Base-by-base conservation (phyloP, 345 rosid species). In the Heritiera fomes region DNA sequence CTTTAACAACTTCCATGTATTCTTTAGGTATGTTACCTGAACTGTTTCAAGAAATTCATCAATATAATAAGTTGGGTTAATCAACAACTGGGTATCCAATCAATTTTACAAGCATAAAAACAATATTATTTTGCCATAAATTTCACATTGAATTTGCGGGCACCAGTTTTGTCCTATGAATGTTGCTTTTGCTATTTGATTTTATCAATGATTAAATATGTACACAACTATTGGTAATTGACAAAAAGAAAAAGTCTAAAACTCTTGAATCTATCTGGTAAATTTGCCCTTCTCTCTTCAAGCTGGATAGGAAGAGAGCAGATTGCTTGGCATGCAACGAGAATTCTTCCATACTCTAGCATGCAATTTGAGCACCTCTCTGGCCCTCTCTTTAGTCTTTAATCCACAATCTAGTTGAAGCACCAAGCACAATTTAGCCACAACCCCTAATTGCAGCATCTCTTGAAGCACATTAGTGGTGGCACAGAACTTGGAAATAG, bases 371-470 rank as follows among this genome's bases (percentile, higher is more conserved):
- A 94, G 89, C 52, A 90, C 76, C 77, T 94, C 91, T 70, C 72
- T 84, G 2, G 94, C 97, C 80, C 87, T 93, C 45, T 89, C 93
- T 77, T 85, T 85, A 34, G 85, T 89, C 84, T 78, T 87, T 58
- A 66, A 80, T 30, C 82, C 82, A 73, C 90, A 77, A 8, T 81
- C 91, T 11, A 88, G 81, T 81, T 90, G 95, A 62, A 91, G 71
- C 73, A 94, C 86, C 84, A 91, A 75, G 67, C 91, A 91, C 74
- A 95, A 75, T 88, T 91, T 93, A 0, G 85, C 78, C 81, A 90
- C 95, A 32, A 86, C 95, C 8, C 98, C 95, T n/a, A 91, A 67
- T 76, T 89, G 90, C 84, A 91, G 66, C 90, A 95, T 93, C 79
- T 95, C 98, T 30, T 89, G 82, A 41, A 87, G 76, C 38, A 93